Conservation (phyloP, 441 rosid genomes). For the Pelargonium australe region DNA sequence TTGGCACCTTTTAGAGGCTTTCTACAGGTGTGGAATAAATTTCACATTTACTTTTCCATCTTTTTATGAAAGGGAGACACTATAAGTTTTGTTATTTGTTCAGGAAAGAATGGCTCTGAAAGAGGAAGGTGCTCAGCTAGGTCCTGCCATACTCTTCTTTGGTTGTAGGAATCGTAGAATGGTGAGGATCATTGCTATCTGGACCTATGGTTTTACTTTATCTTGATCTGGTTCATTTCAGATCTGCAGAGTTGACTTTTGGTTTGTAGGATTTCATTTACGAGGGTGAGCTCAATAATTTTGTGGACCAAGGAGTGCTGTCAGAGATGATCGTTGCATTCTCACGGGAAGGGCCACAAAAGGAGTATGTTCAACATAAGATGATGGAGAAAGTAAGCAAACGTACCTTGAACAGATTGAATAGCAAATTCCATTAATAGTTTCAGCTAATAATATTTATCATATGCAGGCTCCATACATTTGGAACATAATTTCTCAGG, state of each 20-base stretch:
- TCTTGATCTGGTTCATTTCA: not conserved
- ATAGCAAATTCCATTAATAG: not conserved
- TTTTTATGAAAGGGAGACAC: not conserved
- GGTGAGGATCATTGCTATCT: constrained; percentile 28
- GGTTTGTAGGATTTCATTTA: constrained; percentile 51
- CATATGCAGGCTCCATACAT: constrained; percentile 35
- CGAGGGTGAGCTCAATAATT: constrained; percentile 50
- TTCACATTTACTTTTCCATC: not conserved
- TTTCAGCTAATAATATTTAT: not conserved
- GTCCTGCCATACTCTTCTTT: constrained; percentile 50
- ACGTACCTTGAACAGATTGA: not conserved
- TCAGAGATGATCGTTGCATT: constrained; percentile 61
- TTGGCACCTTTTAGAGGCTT: constrained; percentile 71
- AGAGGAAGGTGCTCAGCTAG: constrained; percentile 46
- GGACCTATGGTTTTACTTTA: not conserved
- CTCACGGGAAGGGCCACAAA: constrained; percentile 61
- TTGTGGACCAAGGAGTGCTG: constrained; percentile 44
- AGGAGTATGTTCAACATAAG: constrained; percentile 70
- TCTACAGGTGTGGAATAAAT: constrained; percentile 37
- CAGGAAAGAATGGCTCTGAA: constrained; percentile 63
- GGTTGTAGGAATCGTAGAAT: constrained; percentile 58
- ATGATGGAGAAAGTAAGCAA: constrained; percentile 40
- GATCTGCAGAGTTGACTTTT: not conserved
- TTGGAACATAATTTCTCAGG: constrained; percentile 51
- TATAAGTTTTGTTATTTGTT: constrained; percentile 6